Base-by-base conservation (phyloP, 2,329 filamentous ascomycete genomes). In the Bipolaris zeicola region DNA sequence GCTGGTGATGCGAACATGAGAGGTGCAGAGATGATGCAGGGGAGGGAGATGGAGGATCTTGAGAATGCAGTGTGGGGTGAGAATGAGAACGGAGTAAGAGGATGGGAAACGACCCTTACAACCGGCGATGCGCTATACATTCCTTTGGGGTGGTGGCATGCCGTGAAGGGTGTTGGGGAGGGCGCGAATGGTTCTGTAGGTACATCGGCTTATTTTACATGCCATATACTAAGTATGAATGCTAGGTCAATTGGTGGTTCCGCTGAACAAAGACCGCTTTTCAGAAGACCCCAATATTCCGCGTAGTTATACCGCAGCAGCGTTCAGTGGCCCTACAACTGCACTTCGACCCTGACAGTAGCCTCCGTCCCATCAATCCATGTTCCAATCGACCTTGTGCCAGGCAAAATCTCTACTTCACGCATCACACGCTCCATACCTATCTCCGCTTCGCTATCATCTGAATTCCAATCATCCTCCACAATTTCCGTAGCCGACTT, bases 21-120 rank as follows among this genome's bases (percentile, higher is more conserved):
- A 54, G 90, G 90, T 0, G 83, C 88, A 10, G 92, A 96, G 71
- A 97, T 98, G 93, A 97, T 98, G 92, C 82, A 87, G 49, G 92
- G 92, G 0, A 76, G 79, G 1, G 91, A 96, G 77, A 87, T 87
- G 62, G 75, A 80, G 18, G 78, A 82, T 2, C 75, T 97, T 13
- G 86, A 93, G 62, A 77, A 83, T 1, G 86, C 83, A 3, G 82
- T 96, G 2, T 98, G 94, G 95, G 78, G 75, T 11, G 49, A 59
- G 2, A 63, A 66, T n/a, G 43, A 43, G n/a, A 34, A 26, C 18
- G 50, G 47, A 11, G 50, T 55, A 13, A 58, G 57, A 6, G 72
- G 73, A 5, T 61, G 66, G 11, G 69, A 77, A 50, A 71, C 83
- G 1, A 71, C 77, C 4, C 70, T 98, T 13, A 74, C 78, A 0